Evolutionary conservation across 2,329 filamentous ascomycete species (phyloP).

Genomic region (Berkeleyomyces rouxiae): DNA sequence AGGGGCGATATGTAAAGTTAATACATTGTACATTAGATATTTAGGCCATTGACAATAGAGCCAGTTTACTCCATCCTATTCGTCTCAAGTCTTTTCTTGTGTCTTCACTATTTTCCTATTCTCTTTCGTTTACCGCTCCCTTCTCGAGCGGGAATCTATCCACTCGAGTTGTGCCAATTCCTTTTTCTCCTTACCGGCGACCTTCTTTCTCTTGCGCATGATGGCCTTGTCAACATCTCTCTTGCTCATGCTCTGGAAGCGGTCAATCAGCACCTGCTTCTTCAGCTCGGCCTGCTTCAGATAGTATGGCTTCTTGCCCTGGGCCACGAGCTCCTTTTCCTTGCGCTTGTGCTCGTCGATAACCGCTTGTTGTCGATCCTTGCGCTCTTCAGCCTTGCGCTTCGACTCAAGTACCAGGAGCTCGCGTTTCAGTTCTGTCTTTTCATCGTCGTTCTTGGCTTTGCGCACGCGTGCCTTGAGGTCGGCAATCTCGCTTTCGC

Average conservation of each 20-base stretch:
- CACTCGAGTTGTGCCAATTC: slow-evolving; percentile 34
- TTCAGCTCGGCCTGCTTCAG: slow-evolving; percentile 86
- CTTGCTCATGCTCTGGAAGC: slow-evolving; percentile 69
- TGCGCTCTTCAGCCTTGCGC: slow-evolving; percentile 51
- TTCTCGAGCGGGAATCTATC: slow-evolving; percentile 12
- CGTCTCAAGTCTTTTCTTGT: background rate
- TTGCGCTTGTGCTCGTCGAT: slow-evolving; percentile 58
- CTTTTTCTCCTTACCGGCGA: slow-evolving; percentile 70
- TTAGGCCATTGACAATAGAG: background rate
- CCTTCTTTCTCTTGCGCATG: slow-evolving; percentile 79
- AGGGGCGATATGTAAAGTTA: background rate
- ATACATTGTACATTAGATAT: background rate
- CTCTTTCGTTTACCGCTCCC: background rate
- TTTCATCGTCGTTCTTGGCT: slow-evolving; percentile 46
- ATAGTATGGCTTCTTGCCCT: slow-evolving; percentile 88
- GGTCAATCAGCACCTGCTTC: slow-evolving; percentile 63
- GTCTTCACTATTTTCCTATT: background rate
- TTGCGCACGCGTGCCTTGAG: slow-evolving; percentile 50
- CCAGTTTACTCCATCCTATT: background rate
- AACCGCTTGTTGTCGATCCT: slow-evolving; percentile 53
- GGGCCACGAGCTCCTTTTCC: slow-evolving; percentile 69
- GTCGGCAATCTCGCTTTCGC: slow-evolving; percentile 63
- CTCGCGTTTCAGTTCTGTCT: slow-evolving; percentile 53
- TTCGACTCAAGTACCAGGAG: slow-evolving; percentile 65
- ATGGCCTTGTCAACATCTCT: slow-evolving; percentile 72